Base-by-base conservation (phyloP, 345 rosid species). In the Salix brachista region DNA sequence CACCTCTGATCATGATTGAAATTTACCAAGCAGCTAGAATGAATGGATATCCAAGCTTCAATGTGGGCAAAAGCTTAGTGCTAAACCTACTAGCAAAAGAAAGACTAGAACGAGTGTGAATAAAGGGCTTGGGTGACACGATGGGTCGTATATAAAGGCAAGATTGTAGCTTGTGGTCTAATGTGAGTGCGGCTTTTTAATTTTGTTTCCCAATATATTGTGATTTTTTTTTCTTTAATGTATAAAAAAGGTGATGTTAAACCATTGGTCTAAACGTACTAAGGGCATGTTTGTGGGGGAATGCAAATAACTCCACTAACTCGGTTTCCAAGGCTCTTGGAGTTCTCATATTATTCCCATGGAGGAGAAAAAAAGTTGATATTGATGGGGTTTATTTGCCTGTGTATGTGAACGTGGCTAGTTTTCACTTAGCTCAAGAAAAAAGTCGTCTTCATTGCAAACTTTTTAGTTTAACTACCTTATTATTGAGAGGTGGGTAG, bases 231-330 rank as follows among this genome's bases (percentile, higher is more conserved):
- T 58, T 74, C 14, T 64, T 25, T 5, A 46, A 41, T 41, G 32
- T 71, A 80, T 79, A 30, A 21, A 67, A 79, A 65, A 75, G 39
- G 81, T 79, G 79, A 77, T 54, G 83, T 80, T 79, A 87, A 83
- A 82, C 52, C 75, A 77, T 78, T 69, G 78, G 84, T 80, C 81
- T 68, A 56, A 75, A 83, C 25, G 72, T 77, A 71, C 66, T 75
- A 67, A 83, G 83, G 86, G 92, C 89, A 87, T 84, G 92, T 87
- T 85, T 82, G 90, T 87, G 86, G 90, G 77, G 89, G 78, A 81
- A 80, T 70, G 82, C 79, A 87, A 86, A 79, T 32, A 82, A 83
- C 79, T 86, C 92, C 91, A 90, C 94, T 86, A 81, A 85, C 92
- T 73, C 95, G 91, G 78, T 70, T 87, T 78, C 86, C 95, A 48